Conservation (phyloP, 768 basidiomycete species). For the Russula ochroleuca region DNA sequence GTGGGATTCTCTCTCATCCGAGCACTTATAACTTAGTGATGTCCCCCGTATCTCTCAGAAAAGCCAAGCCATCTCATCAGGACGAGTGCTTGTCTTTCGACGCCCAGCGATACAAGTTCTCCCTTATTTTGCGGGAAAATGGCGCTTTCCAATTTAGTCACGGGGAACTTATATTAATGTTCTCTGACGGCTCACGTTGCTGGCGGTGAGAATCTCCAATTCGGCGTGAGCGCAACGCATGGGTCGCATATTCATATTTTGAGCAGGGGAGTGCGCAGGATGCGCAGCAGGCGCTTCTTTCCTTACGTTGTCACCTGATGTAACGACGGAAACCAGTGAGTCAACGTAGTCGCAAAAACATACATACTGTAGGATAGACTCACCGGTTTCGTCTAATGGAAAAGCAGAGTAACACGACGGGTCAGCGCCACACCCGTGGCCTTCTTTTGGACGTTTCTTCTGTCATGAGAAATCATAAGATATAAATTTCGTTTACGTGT, state of each 20-base stretch:
- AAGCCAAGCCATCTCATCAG: background rate
- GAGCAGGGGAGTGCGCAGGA: background rate
- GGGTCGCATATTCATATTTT: background rate
- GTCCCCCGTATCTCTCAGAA: background rate
- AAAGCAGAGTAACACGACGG: background rate
- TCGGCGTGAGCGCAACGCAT: background rate
- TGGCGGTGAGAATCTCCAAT: conserved; percentile 1
- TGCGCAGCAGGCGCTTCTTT: background rate
- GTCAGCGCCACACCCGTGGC: background rate
- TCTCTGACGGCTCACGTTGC: conserved; percentile 7
- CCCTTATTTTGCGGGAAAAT: conserved; percentile 8
- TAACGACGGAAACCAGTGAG: background rate
- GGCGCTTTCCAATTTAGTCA: background rate
- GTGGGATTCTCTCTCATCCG: conserved; percentile 1
- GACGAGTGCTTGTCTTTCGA: background rate
- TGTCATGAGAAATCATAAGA: background rate
- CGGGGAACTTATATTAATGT: conserved; percentile 5
- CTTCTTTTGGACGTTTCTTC: background rate
- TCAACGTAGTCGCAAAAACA: background rate
- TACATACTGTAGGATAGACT: background rate
- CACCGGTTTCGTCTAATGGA: background rate
- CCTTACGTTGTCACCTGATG: background rate
- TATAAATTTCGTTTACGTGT: background rate
- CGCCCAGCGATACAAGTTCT: conserved; percentile 3
- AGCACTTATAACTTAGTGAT: background rate